Base-by-base conservation (phyloP, 306 rosid species). In the Fragaria vesca region DNA sequence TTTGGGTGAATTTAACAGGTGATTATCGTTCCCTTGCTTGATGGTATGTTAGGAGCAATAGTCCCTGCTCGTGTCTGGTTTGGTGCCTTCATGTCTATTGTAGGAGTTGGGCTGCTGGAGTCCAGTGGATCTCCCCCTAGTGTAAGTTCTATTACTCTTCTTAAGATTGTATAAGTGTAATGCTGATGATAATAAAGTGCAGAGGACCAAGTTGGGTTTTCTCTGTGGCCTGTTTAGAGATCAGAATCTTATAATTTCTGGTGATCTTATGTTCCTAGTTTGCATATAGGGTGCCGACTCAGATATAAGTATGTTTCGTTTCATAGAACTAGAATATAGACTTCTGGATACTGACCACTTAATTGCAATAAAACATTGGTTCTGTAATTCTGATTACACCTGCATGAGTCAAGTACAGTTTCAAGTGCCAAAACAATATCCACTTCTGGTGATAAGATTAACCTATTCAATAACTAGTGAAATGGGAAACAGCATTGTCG, bases 41-140 rank as follows among this genome's bases (percentile, higher is more conserved):
- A 92, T 86, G 95, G 97, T 36, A 30, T 92, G 83, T 78, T 88
- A 68, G 95, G 97, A 80, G 89, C 90, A 9, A 76, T 80, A 16
- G 77, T 88, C 79, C 95, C 97, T 21, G 75, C 90, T 46, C 85
- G 83, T 71, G 90, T 89, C 80, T 92, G 97, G 97, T 90, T 88
- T 74, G 97, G 93, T 77, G 90, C 91, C 76, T 71, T 92, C 6
- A 76, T 92, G 85, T 84, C 90, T 16, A 65, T 92, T 54, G 12
- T 88, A 46, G 91, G 97, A 74, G 97, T 92, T 65, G 93, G 89
- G 67, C 52, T 92, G 91, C 89, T 92, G 80, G 97, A 92, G 85
- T 81, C 85, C 15, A 90, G 95, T 73, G 95, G 97, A 76, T 87
- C 97, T 42, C 86, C 93, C 40, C 95, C 95, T 16, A 67, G 88